These are phyloP conservation scores for Arthrobotrys iridis DNA, from an alignment of 2,329 filamentous ascomycete species.

Conservation along the genomic window DNA sequence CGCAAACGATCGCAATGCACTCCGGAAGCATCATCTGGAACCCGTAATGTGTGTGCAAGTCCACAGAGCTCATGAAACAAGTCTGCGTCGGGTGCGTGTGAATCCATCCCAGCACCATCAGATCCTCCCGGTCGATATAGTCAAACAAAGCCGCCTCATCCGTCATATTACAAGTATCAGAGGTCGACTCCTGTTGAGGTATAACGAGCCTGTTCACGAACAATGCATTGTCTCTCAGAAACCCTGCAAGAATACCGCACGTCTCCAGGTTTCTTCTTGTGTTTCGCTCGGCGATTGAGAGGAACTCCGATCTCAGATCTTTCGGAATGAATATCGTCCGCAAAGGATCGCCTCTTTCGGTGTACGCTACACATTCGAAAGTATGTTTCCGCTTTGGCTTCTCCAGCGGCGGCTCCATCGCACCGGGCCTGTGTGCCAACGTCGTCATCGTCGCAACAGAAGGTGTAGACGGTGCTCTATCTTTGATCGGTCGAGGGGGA, in stretches of 20 bases:
- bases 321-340: slow-evolving; percentile 87
- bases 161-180: slow-evolving; percentile 92
- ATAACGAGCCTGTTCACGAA: slow-evolving; percentile 91
- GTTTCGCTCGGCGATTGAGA: slow-evolving; percentile 78
- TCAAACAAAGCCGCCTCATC: slow-evolving; percentile 87
- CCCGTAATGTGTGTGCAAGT: slow-evolving; percentile 90
- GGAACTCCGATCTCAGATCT: slow-evolving; percentile 76
- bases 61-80: slow-evolving; percentile 95
- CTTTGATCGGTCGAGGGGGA: slow-evolving; percentile 56
- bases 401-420: slow-evolving; percentile 20
- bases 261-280: slow-evolving; percentile 87
- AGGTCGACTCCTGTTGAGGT: slow-evolving; percentile 86
- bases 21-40: slow-evolving; percentile 98
- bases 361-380: slow-evolving; percentile 84
- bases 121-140: slow-evolving; percentile 83
- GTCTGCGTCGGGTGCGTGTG: slow-evolving; percentile 97
- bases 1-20: slow-evolving; percentile 95
- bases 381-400: slow-evolving; percentile 64
- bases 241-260: slow-evolving; percentile 92
- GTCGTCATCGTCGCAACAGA: not conserved
- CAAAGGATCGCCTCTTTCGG: slow-evolving; percentile 87
- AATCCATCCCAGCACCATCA: slow-evolving; percentile 94
- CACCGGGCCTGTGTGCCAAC: slow-evolving; percentile 1
- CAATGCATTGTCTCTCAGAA: slow-evolving; percentile 88
- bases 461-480: slow-evolving; percentile 51